phyloP scores from a whole-genome alignment of 164 flowering plant genomes.

The Tetrastigma voinierianum region DNA sequence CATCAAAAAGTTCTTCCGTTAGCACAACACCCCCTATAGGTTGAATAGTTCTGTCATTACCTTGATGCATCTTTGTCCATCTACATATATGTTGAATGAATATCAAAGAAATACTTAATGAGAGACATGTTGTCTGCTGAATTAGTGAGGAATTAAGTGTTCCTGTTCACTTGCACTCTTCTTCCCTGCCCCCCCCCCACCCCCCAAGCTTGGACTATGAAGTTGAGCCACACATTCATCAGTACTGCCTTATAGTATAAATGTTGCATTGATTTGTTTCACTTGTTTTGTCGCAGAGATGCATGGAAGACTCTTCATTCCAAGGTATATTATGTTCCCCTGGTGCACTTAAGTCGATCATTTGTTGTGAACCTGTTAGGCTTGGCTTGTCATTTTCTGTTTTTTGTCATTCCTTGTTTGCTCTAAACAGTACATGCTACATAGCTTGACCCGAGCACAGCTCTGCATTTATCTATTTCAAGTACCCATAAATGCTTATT shows the following conservation, averaged over 20 bases:
- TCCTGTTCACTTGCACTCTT: slow-evolving; percentile 18
- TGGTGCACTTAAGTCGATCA: too few species aligned
- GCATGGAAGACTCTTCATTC: background rate
- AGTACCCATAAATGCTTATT: background rate
- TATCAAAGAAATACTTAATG: background rate
- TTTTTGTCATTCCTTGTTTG: too few species aligned
- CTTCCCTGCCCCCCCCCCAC: slow-evolving; percentile 25
- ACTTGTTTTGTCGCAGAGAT: slow-evolving; percentile 45
- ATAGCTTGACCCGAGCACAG: background rate
- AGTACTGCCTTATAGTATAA: background rate
- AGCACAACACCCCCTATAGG: too few species aligned
- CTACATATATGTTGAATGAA: background rate
- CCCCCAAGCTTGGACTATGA: slow-evolving; percentile 16
- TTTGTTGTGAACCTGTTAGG: too few species aligned
- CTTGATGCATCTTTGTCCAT: background rate
- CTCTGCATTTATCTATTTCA: background rate
- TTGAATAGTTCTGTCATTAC: slow-evolving; percentile 10
- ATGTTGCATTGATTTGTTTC: slow-evolving; percentile 3
- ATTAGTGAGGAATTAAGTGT: slow-evolving; percentile 14
- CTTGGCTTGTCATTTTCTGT: too few species aligned
- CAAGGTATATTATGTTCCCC: too few species aligned
- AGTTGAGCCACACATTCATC: slow-evolving; percentile 14
- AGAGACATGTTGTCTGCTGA: slow-evolving; percentile 20
- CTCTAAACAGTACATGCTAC: too few species aligned
- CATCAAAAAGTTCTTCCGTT: too few species aligned